A percentile compares a stretch with the other conserved stretches of the same genome.
phyloP scores from a whole-genome alignment of 2,329 filamentous ascomycete species.

The Fusarium floridanum region DNA sequence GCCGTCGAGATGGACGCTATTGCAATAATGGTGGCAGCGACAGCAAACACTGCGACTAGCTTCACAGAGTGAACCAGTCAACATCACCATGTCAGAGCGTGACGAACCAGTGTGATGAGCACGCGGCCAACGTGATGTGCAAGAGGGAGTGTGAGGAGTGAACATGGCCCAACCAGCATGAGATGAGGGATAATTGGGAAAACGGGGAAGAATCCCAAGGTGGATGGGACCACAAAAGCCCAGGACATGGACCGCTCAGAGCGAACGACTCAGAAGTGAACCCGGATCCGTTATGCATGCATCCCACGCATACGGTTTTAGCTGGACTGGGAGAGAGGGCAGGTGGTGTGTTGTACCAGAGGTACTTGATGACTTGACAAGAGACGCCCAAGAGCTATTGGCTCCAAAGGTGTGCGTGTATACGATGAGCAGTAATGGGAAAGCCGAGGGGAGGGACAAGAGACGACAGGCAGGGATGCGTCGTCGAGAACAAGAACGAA shows the following conservation, averaged over 20 bases:
- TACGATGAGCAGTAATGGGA: background rate
- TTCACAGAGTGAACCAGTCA: slow-evolving; percentile 6
- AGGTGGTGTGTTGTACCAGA: slow-evolving; percentile 20
- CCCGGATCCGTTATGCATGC: slow-evolving; percentile 42
- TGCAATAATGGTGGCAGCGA: slow-evolving; percentile 8
- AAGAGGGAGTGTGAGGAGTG: slow-evolving; percentile 20
- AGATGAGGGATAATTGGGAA: slow-evolving; percentile 45
- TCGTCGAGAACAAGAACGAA: background rate
- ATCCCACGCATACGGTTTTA: slow-evolving; percentile 44
- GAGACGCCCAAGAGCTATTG: slow-evolving; percentile 24
- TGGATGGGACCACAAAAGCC: slow-evolving; percentile 35
- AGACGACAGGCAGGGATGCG: slow-evolving; percentile 6
- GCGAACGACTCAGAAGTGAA: slow-evolving; percentile 4
- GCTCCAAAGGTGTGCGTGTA: slow-evolving; percentile 9
- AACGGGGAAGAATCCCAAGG: slow-evolving; percentile 10
- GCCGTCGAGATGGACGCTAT: slow-evolving; percentile 17
- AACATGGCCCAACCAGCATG: slow-evolving; percentile 11
- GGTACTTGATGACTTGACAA: background rate
- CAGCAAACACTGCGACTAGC: background rate
- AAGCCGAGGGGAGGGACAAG: background rate
- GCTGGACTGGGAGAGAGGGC: slow-evolving; percentile 19
- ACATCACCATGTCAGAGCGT: slow-evolving; percentile 16
- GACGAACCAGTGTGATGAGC: slow-evolving; percentile 26
- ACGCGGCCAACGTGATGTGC: slow-evolving; percentile 10
- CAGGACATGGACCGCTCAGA: slow-evolving; percentile 16